Evolutionary conservation across 1,284 basidiomycete species (phyloP), one percentile per base, ranked within the genome.

Genomic region (Cutaneotrichosporon daszewskae): DNA sequence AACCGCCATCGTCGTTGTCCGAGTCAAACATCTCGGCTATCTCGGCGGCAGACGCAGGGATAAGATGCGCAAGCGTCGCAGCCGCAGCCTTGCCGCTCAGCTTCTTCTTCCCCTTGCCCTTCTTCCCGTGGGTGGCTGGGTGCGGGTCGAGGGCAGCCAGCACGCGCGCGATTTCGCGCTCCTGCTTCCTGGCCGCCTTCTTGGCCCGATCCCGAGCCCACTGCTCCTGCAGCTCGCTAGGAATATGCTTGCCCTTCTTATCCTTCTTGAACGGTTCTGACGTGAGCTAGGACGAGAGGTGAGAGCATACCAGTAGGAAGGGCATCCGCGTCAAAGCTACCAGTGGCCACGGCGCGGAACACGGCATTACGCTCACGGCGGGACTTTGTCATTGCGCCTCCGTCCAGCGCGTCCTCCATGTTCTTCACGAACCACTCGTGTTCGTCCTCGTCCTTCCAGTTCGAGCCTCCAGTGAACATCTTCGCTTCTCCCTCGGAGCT

Each of bases 161-260:
- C 8, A 33, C 39, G 13, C 46, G 46, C 47, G 73, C 71, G 13
- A 71, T 58, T 2, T 76, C 77, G 4, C 87, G 80, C 28, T 77
- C 75, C 4, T 74, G 76, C 65, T 88, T 92, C 62, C 76, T 72
- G 47, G 81, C 81, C 0, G 87, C 87, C 68, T 94, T 95, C 71
- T 82, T 84, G 41, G 75, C 71, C 2, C 87, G 83, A 61, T 94
- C 90, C 40, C 77, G 77, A 47, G 81, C 78, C 88, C 88, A 94
- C 53, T 83, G 84, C 0, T 71, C 77, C 48, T 77, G 77, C 1
- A 95, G 75, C 9, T 83, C 77, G 2, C 73, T 64, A 0, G 85
- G 80, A 37, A 89, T 68, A 13, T 71, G 55, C 49, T 77, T 75
- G 29, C 70, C 75, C 59, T 83, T 83, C 48, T 66, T 66, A 45